Evolutionary conservation across 805 yeast species (phyloP).

Genomic region (Sungouiella blattae): DNA sequence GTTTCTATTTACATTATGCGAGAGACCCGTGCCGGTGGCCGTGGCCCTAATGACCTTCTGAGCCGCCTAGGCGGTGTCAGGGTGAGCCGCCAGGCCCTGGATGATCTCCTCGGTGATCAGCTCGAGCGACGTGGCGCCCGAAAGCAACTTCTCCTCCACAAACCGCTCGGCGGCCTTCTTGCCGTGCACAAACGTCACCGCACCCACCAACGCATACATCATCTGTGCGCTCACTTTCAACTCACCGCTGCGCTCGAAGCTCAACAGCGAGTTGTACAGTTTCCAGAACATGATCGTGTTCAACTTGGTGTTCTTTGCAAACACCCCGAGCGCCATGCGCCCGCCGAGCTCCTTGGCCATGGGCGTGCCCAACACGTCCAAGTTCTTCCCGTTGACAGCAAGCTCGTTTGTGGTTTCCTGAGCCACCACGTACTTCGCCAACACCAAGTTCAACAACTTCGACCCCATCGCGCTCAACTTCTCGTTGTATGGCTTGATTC

Average conservation of each 20-base stretch:
- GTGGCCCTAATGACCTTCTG: too few relatives aligned
- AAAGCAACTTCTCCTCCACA: conserved; percentile 49
- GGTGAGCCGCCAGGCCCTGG: neutral
- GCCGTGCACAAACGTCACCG: conserved; percentile 61
- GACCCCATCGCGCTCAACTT: conserved; percentile 71
- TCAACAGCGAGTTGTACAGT: conserved; percentile 46
- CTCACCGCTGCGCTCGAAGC: conserved; percentile 52
- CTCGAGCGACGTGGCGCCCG: conserved; percentile 26
- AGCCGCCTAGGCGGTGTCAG: too few relatives aligned
- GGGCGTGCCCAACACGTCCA: conserved; percentile 59
- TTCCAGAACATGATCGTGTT: conserved; percentile 65
- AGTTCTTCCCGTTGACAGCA: conserved; percentile 46
- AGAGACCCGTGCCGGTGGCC: too few relatives aligned
- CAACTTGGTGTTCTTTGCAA: conserved; percentile 47
- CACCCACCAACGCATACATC: conserved; percentile 64
- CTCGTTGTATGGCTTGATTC: conserved; percentile 85
- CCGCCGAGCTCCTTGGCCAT: conserved; percentile 50
- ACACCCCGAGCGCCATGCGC: conserved; percentile 47
- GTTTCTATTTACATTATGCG: too few relatives aligned
- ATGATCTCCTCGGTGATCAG: conserved; percentile 28
- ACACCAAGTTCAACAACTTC: conserved; percentile 51
- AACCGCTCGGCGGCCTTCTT: conserved; percentile 55
- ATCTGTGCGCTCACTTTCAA: conserved; percentile 51
- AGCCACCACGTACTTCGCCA: conserved; percentile 43
- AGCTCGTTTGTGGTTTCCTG: conserved; percentile 23